Base-by-base conservation (phyloP, 2,329 filamentous ascomycete species). In the Diplodia scrobiculata region DNA sequence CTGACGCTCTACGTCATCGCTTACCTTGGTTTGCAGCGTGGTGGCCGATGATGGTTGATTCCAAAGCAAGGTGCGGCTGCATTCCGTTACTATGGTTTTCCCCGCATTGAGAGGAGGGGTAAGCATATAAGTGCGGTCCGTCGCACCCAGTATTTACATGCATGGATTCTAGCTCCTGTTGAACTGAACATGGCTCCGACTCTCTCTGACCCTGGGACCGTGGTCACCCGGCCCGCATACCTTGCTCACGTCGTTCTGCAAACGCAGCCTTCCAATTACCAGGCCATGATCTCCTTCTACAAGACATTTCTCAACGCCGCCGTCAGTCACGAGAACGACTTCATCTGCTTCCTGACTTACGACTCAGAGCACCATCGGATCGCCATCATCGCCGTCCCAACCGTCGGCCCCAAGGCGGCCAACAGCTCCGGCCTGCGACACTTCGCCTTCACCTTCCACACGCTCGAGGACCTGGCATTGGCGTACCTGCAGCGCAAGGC, bases 351-450 rank as follows among this genome's bases (percentile, higher is more conserved):
- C 67, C 67, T 83, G 29, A 73, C 74, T 4, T 83, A 80, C 73
- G 81, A 83, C 69, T 72, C 79, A 0, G 81, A 83, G 69, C 81
- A 83, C 68, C 82, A 83, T 70, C 80, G 82, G 34, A 73, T 83
- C 41, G 81, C 79, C n/a, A 73, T 83, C 51, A 14, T 75, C 19
- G 59, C 66, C 5, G 41, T 77, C 9, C 75, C 77, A 0, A 67
- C 52, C 1, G 70, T 71, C 2, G 32, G 21, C 1, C 67, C 71
- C 1, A 73, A 74, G 53, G 68, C 69, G 3, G 66, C 55, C 5
- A 68, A 67, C 25, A 70, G 67, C 9, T 70, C 71, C 7, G 79
- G 79, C 1, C 67, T 83, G n/a, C 25, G 51, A 41, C 81, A 83
- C 69, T 72, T 81, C n/a, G 76, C 80, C 21, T 82, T 82, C 68